Conservation (phyloP, 257 asterid genomes). For the Penstemon davidsonii region DNA sequence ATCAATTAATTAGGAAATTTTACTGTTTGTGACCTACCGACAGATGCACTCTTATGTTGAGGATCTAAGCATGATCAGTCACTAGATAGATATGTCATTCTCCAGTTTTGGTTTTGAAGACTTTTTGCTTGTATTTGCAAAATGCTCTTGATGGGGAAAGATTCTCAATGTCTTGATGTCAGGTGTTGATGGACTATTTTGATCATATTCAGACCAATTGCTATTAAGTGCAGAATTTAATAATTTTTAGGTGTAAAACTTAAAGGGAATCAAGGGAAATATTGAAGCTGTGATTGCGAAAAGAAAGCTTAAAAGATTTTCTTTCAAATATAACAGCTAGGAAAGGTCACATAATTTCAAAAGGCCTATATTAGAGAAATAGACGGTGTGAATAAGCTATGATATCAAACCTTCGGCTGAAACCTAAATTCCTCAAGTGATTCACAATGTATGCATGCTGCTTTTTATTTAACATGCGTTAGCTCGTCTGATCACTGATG, state of each 20-base stretch:
- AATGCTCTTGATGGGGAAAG: background rate
- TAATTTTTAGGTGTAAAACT: background rate
- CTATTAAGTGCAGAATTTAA: background rate
- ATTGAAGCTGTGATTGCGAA: background rate
- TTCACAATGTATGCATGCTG: conserved; percentile 1
- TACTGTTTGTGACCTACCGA: background rate
- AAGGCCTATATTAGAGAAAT: background rate
- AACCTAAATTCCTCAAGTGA: background rate
- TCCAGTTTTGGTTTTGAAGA: background rate
- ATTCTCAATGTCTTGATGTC: background rate
- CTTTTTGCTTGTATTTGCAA: background rate
- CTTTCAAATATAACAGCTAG: background rate
- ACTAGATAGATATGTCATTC: background rate
- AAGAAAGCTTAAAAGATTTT: background rate
- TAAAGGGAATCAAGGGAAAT: background rate
- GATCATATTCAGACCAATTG: background rate
- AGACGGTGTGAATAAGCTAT: background rate
- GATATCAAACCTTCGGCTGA: background rate
- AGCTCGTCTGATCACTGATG: conserved; percentile 1
- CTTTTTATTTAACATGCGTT: background rate
- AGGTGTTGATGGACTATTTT: background rate
- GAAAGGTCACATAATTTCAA: background rate
- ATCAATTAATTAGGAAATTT: background rate
- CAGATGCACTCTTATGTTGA: background rate
- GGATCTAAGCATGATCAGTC: too few relatives aligned